Base-by-base conservation (phyloP, 495 filamentous ascomycete species). In the Xylaria intraflava region DNA sequence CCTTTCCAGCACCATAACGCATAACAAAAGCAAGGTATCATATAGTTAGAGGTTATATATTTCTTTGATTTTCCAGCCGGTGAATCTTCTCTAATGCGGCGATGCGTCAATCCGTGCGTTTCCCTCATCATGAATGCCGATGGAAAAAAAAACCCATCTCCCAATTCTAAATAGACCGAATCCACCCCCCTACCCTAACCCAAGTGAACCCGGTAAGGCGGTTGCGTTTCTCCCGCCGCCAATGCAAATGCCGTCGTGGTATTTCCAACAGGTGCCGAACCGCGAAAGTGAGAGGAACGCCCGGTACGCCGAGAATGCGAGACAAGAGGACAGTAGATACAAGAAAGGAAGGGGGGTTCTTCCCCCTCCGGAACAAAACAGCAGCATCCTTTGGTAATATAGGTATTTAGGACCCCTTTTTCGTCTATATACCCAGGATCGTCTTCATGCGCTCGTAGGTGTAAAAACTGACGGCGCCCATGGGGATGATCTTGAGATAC, bases 401-500 rank as follows among this genome's bases (percentile, higher is more conserved):
- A n/a, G n/a, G n/a, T n/a, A n/a, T n/a, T n/a, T n/a, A n/a, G n/a
- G n/a, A n/a, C n/a, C n/a, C n/a, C n/a, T n/a, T 29, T 29, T 29
- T 29, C 27, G 27, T 29, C 66, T 79, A 90, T 52, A 93, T 90
- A 35, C 85, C 84, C 53, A 93, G 68, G 56, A 73, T 74, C 58
- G 74, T 79, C 74, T 92, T 96, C 55, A 83, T 69, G 60, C 91
- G 76, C 72, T 96, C 91, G 59, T 96, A 97, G 8, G 73, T 73
- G 51, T 76, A 86, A 65, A 85, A 84, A 65, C 83, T 84, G 39
- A 86, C 86, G 27, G 93, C 93, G 51, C 72, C 82, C 88, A 98
- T 88, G 2, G 93, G 93, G 48, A 96, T 74, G 50, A 98, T 82
- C 73, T 98, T 98, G 51, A 89, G 76, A 63, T 98, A 98, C 11